Evolutionary conservation across 2,329 filamentous ascomycete species (phyloP), one percentile per base, ranked within the genome.

Genomic region (Talaromyces marneffei): DNA sequence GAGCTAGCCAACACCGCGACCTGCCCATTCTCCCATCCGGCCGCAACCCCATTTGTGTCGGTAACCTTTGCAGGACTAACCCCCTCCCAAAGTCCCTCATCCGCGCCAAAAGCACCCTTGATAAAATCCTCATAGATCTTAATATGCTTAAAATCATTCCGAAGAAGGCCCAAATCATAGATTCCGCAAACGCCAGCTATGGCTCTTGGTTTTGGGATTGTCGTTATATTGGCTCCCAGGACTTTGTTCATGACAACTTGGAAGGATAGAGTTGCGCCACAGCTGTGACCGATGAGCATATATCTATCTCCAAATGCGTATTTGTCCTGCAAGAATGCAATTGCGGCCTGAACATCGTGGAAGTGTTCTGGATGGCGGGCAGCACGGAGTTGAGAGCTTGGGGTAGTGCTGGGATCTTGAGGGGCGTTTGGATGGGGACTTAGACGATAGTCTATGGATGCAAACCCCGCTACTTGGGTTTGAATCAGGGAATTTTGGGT

Each of bases 381-480:
- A 54, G 68, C 62, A 29, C 75, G 75, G 59, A 67, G 66, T 58
- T 74, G 68, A 23, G 65, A 65, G 10, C 44, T 44, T 10, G 68
- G 57, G 3, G 72, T 75, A 25, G 55, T 70, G 2, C 31, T 8
- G 1, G 65, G 65, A 56, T 76, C 71, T 62, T 79, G 76, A 0
- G 76, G 76, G 62, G 75, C 69, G 6, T 69, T 65, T 4, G 74
- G 76, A 63, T 80, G 76, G 2, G 75, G 66, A 35, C 77, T 77
- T 6, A 81, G 70, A n/a, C 78, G 74, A 67, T 81, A 80, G 48
- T 77, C 73, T 65, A 81, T 75, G 8, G 77, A 79, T 3, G 77
- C 78, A 64, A 78, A 74, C 9, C 69, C 77, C 2, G 69, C 65
- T 54, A 80, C 75, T n/a, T 68, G 66, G 4, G 53, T 27, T 50